phyloP scores from a whole-genome alignment of 305 asterid genomes.

The Ajuga reptans region DNA sequence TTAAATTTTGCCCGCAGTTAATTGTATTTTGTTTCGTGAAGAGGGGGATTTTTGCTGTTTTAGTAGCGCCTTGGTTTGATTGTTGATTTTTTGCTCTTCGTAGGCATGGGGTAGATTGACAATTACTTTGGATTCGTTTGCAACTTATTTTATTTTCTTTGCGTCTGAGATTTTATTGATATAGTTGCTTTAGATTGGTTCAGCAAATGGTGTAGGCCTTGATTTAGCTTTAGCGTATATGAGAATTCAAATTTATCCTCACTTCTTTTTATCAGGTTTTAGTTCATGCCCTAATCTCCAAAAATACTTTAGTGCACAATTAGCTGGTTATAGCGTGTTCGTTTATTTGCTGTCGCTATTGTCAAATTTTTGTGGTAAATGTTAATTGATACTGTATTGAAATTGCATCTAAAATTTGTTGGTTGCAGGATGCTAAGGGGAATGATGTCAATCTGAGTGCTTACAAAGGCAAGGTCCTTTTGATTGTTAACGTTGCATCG shows the following conservation, averaged over 20 bases:
- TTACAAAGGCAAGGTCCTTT: constrained; percentile 64
- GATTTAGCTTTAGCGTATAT: background rate
- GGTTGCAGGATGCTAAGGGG: constrained; percentile 62
- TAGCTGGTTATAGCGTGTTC: background rate
- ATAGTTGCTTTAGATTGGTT: background rate
- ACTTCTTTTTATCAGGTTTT: background rate
- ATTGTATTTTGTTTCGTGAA: background rate
- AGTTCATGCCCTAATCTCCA: background rate
- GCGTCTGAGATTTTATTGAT: background rate
- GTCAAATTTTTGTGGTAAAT: background rate
- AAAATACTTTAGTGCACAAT: background rate
- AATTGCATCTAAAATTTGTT: constrained; percentile 13
- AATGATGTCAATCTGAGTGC: constrained; percentile 54
- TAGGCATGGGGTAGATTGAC: background rate
- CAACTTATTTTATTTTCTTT: background rate
- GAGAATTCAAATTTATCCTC: background rate
- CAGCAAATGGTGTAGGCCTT: no score
- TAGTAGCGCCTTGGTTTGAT: background rate
- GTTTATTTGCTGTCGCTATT: background rate
- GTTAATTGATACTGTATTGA: background rate
- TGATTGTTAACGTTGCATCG: constrained; percentile 84
- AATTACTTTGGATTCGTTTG: background rate
- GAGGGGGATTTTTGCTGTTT: background rate
- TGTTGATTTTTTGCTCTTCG: background rate
- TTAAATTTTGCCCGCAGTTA: background rate